Conservation (phyloP, 768 basidiomycete genomes). For the Tricholoma sp. region DNA sequence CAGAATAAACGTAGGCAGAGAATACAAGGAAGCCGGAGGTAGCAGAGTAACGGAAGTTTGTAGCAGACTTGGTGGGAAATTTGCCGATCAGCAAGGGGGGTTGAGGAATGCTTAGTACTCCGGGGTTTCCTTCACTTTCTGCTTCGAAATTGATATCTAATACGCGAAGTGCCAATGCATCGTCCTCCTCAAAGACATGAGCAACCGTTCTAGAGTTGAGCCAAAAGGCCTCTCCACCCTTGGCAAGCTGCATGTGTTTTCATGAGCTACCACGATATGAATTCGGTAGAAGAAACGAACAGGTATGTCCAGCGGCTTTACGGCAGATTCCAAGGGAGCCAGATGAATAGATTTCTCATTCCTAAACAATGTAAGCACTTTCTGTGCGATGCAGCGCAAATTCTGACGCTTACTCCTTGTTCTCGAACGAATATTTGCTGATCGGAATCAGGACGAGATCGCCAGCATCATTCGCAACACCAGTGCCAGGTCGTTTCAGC, state of each 20-base stretch:
- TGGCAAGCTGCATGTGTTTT: slow-evolving; percentile 38
- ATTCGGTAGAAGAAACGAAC: slow-evolving; percentile 23
- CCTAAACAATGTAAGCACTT: slow-evolving; percentile 29
- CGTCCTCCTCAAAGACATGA: slow-evolving; percentile 55
- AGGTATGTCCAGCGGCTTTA: slow-evolving; percentile 48
- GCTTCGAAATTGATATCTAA: slow-evolving; percentile 46
- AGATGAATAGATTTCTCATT: slow-evolving; percentile 67
- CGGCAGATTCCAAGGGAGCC: slow-evolving; percentile 48
- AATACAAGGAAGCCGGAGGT: slow-evolving; percentile 69
- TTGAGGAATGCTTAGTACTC: slow-evolving; percentile 29
- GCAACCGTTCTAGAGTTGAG: slow-evolving; percentile 65
- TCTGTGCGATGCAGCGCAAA: neutral
- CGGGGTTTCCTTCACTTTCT: slow-evolving; percentile 17
- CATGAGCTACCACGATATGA: neutral
- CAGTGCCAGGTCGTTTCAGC: slow-evolving; percentile 61
- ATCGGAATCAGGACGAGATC: slow-evolving; percentile 64
- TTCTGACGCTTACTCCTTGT: slow-evolving; percentile 59
- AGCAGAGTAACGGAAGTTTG: slow-evolving; percentile 65
- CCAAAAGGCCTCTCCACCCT: slow-evolving; percentile 79
- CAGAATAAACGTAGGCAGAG: slow-evolving; percentile 75
- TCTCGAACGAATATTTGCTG: slow-evolving; percentile 65
- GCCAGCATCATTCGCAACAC: slow-evolving; percentile 62
- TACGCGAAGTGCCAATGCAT: slow-evolving; percentile 54
- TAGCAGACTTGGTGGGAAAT: slow-evolving; percentile 61
- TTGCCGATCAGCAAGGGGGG: slow-evolving; percentile 50